A percentile compares a stretch with the other conserved stretches of the same genome.
Conservation (phyloP, 768 basidiomycete species). For the Termitomyces sp. region DNA sequence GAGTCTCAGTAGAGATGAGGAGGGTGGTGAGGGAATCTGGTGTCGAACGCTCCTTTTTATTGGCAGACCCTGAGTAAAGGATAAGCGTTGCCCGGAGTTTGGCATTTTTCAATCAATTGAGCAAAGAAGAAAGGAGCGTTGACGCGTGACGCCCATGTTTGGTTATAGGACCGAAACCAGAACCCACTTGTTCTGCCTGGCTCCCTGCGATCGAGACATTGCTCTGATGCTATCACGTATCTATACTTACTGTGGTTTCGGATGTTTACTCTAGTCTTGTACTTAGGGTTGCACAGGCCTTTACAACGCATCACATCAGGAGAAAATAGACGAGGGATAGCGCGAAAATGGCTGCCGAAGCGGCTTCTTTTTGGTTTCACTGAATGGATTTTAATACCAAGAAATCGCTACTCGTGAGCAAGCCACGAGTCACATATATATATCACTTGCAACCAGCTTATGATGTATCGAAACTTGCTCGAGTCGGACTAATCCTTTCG, state of each 20-base stretch:
- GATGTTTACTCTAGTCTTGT: not conserved
- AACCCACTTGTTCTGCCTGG: not conserved
- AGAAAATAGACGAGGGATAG: too few relatives aligned
- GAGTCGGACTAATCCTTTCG: too few relatives aligned
- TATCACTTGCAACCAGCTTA: too few relatives aligned
- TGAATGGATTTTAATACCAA: too few relatives aligned
- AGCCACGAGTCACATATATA: too few relatives aligned
- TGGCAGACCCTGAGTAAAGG: slow-evolving; percentile 4
- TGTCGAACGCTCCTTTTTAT: slow-evolving; percentile 8
- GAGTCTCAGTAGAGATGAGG: not conserved
- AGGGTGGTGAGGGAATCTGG: not conserved
- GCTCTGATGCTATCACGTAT: not conserved
- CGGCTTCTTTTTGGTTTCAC: too few relatives aligned
- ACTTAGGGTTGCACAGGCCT: not conserved
- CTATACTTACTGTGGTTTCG: not conserved
- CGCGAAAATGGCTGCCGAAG: too few relatives aligned
- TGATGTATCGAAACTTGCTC: too few relatives aligned
- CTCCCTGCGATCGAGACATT: not conserved
- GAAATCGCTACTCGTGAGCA: too few relatives aligned
- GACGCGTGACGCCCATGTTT: not conserved
- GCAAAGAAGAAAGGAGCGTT: not conserved
- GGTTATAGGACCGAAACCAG: not conserved
- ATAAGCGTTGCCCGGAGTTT: slow-evolving; percentile 1
- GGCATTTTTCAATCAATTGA: not conserved
- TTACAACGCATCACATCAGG: too few relatives aligned